phyloP scores from a whole-genome alignment of 192 early-diverging fungal genomes.

The Phycomyces blakesleeanus region DNA sequence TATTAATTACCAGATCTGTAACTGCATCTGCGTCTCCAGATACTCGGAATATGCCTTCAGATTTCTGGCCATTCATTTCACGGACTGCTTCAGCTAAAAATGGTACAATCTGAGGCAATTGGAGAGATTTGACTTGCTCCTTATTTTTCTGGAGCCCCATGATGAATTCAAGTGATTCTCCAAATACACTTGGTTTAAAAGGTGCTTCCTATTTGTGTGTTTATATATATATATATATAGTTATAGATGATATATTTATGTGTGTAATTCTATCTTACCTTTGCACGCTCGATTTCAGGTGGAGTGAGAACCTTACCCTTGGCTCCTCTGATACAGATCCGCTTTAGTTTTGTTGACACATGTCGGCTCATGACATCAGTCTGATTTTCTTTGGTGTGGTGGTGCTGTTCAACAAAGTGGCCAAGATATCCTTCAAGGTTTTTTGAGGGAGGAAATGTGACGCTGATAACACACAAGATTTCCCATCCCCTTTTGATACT shows the following conservation, averaged over 20 bases:
- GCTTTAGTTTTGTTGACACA: conserved; percentile 53
- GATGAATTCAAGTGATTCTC: conserved; percentile 82
- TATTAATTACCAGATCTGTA: conserved; percentile 56
- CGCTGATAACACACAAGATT: conserved; percentile 74
- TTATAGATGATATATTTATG: too few relatives aligned
- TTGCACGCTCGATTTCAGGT: conserved; percentile 66
- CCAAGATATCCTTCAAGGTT: conserved; percentile 83
- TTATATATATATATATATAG: conserved; percentile 11
- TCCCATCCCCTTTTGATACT: conserved; percentile 83
- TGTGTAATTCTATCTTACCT: too few relatives aligned
- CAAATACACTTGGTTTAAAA: conserved; percentile 84
- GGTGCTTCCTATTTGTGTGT: conserved; percentile 60
- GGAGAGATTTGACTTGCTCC: conserved; percentile 40
- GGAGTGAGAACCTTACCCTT: conserved; percentile 71
- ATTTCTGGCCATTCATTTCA: conserved; percentile 67
- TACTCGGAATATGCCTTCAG: conserved; percentile 96
- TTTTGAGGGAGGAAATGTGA: conserved; percentile 89
- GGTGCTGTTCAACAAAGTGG: conserved; percentile 68
- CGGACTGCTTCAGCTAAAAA: conserved; percentile 75
- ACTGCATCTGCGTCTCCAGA: conserved; percentile 90
- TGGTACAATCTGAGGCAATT: conserved; percentile 77
- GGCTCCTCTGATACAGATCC: conserved; percentile 74
- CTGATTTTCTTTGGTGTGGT: conserved; percentile 45
- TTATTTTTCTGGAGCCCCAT: conserved; percentile 60
- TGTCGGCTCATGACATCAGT: conserved; percentile 50